Evolutionary conservation across 331 rosid species (phyloP), one percentile per base, ranked within the genome.

Genomic region (Phaseolus coccineus): DNA sequence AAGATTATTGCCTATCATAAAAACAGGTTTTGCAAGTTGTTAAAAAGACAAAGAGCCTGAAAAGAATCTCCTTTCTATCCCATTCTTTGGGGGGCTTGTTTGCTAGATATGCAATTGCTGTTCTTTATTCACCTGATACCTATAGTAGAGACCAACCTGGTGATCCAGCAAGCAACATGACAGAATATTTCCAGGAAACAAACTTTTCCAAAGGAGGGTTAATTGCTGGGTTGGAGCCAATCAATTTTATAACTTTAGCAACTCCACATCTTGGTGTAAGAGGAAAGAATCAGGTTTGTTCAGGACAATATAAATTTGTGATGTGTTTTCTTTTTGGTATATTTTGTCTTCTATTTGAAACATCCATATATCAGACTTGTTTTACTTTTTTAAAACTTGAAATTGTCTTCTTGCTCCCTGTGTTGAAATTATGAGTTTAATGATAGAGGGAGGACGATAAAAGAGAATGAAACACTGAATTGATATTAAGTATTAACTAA

Each of bases 1-100:
- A 33, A 84, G 70, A 63, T 76, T 67, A 52, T 69, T 77, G 77
- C 77, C 69, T 74, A 82, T 80, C 46, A 48, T 80, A 25, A 67
- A 63, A 57, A 47, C 87, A 95, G 99, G 93, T 95, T 78, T 70
- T 82, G 88, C 90, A 91, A 80, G 87, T 93, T 79, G 99, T 91
- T 81, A 85, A 85, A 78, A 93, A 85, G 85, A 93, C 89, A 24
- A 81, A 82, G 57, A 82, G 92, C 85, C 85, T 93, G 72, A 95
- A 91, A 88, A 89, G 77, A 85, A 95, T 95, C 58, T 95, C 99
- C 64, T 88, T 95, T 84, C 92, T 95, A 62, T 94, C 97, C 44
- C 99, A 95, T 87, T 95, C 99, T 84, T 89, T 95, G 48, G 99
- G 99, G 72, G 99, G 99, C 61, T 82, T 95, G 91, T 85, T 95